A percentile compares a stretch with the other conserved stretches of the same genome.
Conservation (phyloP, 441 rosid species). For the Pelargonium fulgidum region DNA sequence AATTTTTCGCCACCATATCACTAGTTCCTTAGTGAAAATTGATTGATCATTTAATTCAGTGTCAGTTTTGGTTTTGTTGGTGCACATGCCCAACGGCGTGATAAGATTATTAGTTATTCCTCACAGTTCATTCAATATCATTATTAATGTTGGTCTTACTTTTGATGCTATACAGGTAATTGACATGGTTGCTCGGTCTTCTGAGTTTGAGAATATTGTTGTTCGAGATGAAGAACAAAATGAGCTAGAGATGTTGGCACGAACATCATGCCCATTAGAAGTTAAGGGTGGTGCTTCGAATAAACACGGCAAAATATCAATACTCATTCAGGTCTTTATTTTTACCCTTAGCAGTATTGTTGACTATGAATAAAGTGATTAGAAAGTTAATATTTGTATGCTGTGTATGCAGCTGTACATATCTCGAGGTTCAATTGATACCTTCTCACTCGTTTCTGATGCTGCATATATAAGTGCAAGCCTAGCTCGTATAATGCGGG, state of each 20-base stretch:
- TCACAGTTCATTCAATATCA: background rate
- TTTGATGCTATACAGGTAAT: constrained; percentile 52
- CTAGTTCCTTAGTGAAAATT: background rate
- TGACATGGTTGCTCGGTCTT: constrained; percentile 96
- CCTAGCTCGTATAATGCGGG: constrained; percentile 97
- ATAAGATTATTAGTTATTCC: background rate
- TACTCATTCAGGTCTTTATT: constrained; percentile 78
- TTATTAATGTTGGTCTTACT: constrained; percentile 16
- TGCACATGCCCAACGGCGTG: background rate
- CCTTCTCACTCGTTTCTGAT: constrained; percentile 92
- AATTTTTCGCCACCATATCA: constrained; percentile 14
- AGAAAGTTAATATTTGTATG: constrained; percentile 25
- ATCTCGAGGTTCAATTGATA: constrained; percentile 90
- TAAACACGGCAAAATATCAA: constrained; percentile 96
- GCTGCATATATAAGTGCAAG: constrained; percentile 99
- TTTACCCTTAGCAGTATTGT: constrained; percentile 16
- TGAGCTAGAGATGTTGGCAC: constrained; percentile 82
- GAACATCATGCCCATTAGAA: constrained; percentile 81
- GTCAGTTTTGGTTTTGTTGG: background rate
- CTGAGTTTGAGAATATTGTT: constrained; percentile 97
- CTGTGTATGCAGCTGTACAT: constrained; percentile 73
- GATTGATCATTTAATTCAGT: background rate
- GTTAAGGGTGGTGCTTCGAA: constrained; percentile 91
- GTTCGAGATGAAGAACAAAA: constrained; percentile 98
- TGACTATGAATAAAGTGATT: constrained; percentile 18